Conservation (phyloP, 805 yeast genomes). For the Brettanomyces naardenensis region DNA sequence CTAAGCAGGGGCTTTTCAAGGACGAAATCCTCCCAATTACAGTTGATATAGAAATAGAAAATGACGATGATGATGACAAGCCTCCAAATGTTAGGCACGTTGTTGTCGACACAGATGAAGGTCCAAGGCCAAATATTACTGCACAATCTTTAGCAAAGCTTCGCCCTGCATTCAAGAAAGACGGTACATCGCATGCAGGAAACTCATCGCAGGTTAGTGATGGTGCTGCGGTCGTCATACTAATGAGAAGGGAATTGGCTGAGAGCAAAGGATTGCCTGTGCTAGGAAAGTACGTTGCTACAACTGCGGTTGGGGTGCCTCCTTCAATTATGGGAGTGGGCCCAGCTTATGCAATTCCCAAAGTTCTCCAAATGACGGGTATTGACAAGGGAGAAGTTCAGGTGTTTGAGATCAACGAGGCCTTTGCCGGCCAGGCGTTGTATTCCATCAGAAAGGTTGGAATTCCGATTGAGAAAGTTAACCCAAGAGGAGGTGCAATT, state of each 20-base stretch:
- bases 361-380: constrained; percentile 39
- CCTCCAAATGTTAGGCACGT: constrained; percentile 20
- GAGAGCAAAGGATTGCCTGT: constrained; percentile 63
- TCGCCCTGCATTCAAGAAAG: constrained; percentile 78
- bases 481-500: constrained; percentile 94
- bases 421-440: constrained; percentile 92
- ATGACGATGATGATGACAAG: constrained; percentile 41
- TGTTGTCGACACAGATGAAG: constrained; percentile 43
- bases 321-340: constrained; percentile 98
- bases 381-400: constrained; percentile 58
- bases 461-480: constrained; percentile 64
- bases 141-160: constrained; percentile 65
- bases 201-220: constrained; percentile 94
- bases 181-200: constrained; percentile 91
- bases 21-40: constrained; percentile 84
- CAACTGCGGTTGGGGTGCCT: constrained; percentile 85
- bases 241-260: constrained; percentile 83
- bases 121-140: constrained; percentile 84
- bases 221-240: constrained; percentile 87
- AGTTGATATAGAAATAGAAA: constrained; percentile 47
- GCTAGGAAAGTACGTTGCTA: constrained; percentile 72
- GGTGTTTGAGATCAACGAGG: constrained; percentile 88
- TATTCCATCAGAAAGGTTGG: constrained; percentile 61
- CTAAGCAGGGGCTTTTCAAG: constrained; percentile 63
- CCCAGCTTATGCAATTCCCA: constrained; percentile 93